Evolutionary conservation across 345 rosid species (phyloP), one percentile per base, ranked within the genome.

Genomic region (Sisymbrium altissimum): DNA sequence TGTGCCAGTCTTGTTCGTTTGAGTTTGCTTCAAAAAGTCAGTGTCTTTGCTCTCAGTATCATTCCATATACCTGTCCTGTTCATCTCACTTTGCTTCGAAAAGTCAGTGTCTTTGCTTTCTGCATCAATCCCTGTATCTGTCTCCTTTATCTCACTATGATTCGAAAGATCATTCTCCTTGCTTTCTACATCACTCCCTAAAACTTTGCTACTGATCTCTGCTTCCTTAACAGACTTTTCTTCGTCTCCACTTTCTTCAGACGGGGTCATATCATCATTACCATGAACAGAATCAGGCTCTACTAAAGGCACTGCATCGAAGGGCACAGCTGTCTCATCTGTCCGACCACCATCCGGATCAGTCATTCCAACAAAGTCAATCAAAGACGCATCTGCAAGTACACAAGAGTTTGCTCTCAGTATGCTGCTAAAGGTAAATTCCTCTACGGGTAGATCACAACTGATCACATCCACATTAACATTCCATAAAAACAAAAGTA

Each of bases 311-410:
- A 63, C 56, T 61, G 73, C 59, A 61, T 81, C 83, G 9, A 73
- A 63, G 44, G 78, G 57, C 44, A 60, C 79, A 21, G 68, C 62
- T 32, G 23, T 67, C 40, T 57, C 68, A 48, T 71, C 56, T 12
- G n/a, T 17, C 9, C 9, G 17, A 71, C 45, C 56, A 64, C 23
- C 67, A 71, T 39, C 35, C 11, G 7, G 25, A 49, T 57, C 73
- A 64, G 55, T 25, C 38, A 46, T 3, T 71, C 79, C 81, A 57
- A 41, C 74, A 45, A 82, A 69, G 72, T 10, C 69, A 53, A 1
- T 78, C 50, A 62, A 66, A 75, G 86, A 66, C 64, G 62, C 85
- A 86, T 86, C 97, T 85, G 75, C 81, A 78, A 66, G 29, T 58
- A 17, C 12, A 63, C 68, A 77, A 40, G 56, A 64, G 25, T 18